Evolutionary conservation across 495 filamentous ascomycete genomes (phyloP).

Genomic region (Podospora bellae-mahoneyi): DNA sequence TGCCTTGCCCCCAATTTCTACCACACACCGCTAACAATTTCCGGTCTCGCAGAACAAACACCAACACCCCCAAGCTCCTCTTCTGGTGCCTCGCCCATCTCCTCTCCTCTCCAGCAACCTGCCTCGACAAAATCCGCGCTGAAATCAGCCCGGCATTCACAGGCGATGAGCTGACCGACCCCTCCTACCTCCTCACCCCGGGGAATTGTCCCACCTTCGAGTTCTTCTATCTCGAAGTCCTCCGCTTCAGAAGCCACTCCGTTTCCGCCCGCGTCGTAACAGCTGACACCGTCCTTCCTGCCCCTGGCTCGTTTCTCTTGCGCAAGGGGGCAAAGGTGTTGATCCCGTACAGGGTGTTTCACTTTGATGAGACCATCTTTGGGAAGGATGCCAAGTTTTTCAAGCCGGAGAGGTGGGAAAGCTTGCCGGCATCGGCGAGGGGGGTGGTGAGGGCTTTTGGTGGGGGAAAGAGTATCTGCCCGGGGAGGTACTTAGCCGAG

Average conservation of each 20-base stretch:
- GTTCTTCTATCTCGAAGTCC: not conserved
- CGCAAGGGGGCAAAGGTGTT: not conserved
- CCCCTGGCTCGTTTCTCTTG: not conserved
- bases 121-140: not conserved
- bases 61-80: not conserved
- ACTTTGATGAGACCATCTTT: not conserved
- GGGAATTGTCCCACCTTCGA: not conserved
- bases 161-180: not conserved
- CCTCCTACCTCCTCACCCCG: not conserved
- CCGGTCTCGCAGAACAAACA: not conserved
- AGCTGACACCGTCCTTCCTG: not conserved
- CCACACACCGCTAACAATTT: not conserved
- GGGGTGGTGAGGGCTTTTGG: not conserved
- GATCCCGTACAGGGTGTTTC: not conserved
- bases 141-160: not conserved
- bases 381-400: not conserved
- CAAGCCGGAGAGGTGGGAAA: not conserved
- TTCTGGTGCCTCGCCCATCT: not conserved
- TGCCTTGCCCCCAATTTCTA: not conserved
- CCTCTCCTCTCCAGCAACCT: not conserved
- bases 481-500: not conserved
- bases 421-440: not conserved
- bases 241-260: not conserved
- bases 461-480: constrained; percentile 1
- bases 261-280: not conserved